Conservation (phyloP, 371 early-diverging fungal species). For the Fennellomyces sp. region DNA sequence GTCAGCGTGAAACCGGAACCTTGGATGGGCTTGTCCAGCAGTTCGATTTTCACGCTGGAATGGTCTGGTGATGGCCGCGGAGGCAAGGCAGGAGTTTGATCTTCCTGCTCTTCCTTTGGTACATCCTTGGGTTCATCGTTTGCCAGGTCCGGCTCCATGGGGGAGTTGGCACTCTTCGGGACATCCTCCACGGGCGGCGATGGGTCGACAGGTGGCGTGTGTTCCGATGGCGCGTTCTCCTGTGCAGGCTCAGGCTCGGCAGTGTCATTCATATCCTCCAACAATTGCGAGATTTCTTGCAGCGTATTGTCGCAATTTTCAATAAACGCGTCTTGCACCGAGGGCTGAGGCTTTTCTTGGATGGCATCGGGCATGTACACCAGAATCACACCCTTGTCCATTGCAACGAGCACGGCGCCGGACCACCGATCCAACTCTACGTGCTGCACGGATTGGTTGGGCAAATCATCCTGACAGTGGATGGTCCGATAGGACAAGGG, state of each 20-base stretch:
- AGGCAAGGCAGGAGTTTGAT: background rate
- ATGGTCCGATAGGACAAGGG: slow-evolving; percentile 54
- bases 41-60: background rate
- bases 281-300: slow-evolving; percentile 35
- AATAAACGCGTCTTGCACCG: slow-evolving; percentile 22
- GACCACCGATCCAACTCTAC: slow-evolving; percentile 42
- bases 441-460: slow-evolving; percentile 13
- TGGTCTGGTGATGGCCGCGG: too few relatives aligned
- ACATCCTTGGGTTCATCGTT: too few relatives aligned
- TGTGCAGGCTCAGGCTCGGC: too few relatives aligned
- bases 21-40: background rate
- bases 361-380: background rate
- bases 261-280: slow-evolving; percentile 33
- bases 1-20: slow-evolving; percentile 1
- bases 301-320: slow-evolving; percentile 37
- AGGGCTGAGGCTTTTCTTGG: background rate
- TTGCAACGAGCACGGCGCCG: slow-evolving; percentile 36
- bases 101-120: background rate
- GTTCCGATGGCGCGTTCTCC: too few relatives aligned
- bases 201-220: too few relatives aligned
- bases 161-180: too few relatives aligned
- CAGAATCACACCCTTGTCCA: slow-evolving; percentile 35
- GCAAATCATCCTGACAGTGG: slow-evolving; percentile 13
- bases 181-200: too few relatives aligned
- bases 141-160: too few relatives aligned